Conservation (phyloP, 495 filamentous ascomycete genomes). For the Podospora pseudoanserina region DNA sequence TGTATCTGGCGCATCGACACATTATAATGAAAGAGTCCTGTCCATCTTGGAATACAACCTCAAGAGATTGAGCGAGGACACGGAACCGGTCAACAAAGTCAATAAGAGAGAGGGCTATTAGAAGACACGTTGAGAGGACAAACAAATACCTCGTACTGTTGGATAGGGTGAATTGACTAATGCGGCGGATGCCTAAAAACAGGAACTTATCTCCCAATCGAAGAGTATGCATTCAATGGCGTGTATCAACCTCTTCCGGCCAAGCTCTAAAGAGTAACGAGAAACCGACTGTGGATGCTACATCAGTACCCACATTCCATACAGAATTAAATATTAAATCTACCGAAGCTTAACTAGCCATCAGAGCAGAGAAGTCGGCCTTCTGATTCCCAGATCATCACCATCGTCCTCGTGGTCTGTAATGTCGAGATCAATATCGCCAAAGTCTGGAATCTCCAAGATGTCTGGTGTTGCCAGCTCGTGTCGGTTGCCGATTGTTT, state of each 20-base stretch:
- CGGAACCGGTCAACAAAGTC: constrained; percentile 58
- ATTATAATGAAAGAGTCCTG: constrained; percentile 61
- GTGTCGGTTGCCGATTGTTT: neutral
- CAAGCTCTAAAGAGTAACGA: neutral
- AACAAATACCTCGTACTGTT: neutral
- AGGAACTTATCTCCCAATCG: neutral
- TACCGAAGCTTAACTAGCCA: neutral
- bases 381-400: neutral
- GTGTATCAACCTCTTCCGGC: neutral
- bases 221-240: neutral
- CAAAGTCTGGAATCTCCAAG: constrained; percentile 2
- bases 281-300: neutral
- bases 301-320: neutral
- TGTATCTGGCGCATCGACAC: constrained; percentile 58
- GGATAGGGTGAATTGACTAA: neutral
- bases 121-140: neutral
- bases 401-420: neutral
- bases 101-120: constrained; percentile 26
- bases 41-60: constrained; percentile 59
- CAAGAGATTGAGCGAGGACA: constrained; percentile 53
- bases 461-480: neutral
- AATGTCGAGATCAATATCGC: neutral
- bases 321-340: neutral
- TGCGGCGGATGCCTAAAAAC: neutral
- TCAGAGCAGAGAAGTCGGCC: neutral